Conservation (phyloP, 1,139 yeast genomes). For the Lodderomyces jiufengensis region DNA sequence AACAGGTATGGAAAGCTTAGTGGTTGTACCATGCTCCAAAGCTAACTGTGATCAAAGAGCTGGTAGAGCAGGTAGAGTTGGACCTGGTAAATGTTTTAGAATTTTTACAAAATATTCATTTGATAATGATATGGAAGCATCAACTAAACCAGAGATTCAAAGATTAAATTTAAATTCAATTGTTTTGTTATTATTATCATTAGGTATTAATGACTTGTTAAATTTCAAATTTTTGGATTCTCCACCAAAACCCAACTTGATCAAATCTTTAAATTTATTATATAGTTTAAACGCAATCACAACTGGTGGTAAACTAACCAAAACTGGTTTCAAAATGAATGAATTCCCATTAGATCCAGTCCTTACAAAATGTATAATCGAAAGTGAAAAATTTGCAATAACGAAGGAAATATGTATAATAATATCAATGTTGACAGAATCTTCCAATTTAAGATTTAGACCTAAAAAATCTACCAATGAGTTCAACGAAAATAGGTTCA, state of each 20-base stretch:
- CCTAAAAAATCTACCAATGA: conserved; percentile 57
- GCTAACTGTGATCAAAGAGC: conserved; percentile 97
- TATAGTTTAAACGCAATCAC: conserved; percentile 88
- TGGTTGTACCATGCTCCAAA: conserved; percentile 81
- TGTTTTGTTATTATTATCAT: conserved; percentile 65
- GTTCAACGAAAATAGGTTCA: conserved; percentile 62
- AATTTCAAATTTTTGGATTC: conserved; percentile 85
- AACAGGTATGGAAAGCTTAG: conserved; percentile 87
- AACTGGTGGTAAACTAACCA: conserved; percentile 74
- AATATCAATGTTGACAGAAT: conserved; percentile 81
- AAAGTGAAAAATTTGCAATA: conserved; percentile 59
- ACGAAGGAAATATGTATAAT: conserved; percentile 65
- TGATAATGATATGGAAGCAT: conserved; percentile 67
- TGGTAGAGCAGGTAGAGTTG: conserved; percentile 96
- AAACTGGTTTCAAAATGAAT: conserved; percentile 80
- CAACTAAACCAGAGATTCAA: conserved; percentile 85
- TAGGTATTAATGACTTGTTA: conserved; percentile 81
- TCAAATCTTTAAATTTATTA: conserved; percentile 72
- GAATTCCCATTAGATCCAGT: conserved; percentile 92
- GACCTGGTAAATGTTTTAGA: conserved; percentile 93
- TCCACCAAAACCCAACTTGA: conserved; percentile 70
- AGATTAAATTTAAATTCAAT: conserved; percentile 78
- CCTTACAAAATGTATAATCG: conserved; percentile 70
- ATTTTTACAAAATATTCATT: conserved; percentile 86
- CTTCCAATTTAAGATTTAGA: conserved; percentile 64